These are phyloP conservation scores for Podospora pseudopauciseta DNA, from an alignment of 495 filamentous ascomycete species.

Conservation along the genomic window DNA sequence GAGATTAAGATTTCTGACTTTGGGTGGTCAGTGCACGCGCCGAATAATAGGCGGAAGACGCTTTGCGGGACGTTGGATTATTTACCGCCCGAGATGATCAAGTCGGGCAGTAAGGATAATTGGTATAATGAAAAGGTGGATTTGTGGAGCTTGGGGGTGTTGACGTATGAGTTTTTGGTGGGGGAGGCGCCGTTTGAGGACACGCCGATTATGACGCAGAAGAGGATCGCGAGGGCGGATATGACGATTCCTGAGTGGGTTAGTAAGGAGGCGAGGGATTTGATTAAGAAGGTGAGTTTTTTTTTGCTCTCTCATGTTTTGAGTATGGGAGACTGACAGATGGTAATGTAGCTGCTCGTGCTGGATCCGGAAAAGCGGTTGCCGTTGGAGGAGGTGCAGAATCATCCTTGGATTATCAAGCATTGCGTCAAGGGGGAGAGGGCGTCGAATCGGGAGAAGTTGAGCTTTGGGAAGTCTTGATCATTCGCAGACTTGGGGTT, in stretches of 20 bases:
- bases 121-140: constrained; percentile 95
- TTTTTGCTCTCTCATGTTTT: constrained; percentile 3
- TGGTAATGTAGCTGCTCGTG: constrained; percentile 66
- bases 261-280: constrained; percentile 82
- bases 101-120: constrained; percentile 67
- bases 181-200: constrained; percentile 97
- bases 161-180: constrained; percentile 95
- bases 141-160: constrained; percentile 88
- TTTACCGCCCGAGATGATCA: constrained; percentile 95
- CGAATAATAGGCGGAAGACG: constrained; percentile 87
- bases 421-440: constrained; percentile 82
- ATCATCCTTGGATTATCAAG: constrained; percentile 96
- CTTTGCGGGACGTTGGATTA: constrained; percentile 98
- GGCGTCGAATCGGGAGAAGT: constrained; percentile 49
- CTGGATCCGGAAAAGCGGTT: constrained; percentile 93
- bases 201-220: constrained; percentile 89
- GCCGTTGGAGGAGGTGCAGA: constrained; percentile 80
- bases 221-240: constrained; percentile 81
- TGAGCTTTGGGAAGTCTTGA: constrained; percentile 20
- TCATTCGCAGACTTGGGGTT: constrained; percentile 11
- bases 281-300: constrained; percentile 75
- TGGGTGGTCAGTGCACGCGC: constrained; percentile 97
- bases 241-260: constrained; percentile 91
- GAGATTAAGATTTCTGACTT: constrained; percentile 99
- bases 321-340: neutral